phyloP scores from a whole-genome alignment of 169 alveolate species.

The Plasmodium sp. region DNA sequence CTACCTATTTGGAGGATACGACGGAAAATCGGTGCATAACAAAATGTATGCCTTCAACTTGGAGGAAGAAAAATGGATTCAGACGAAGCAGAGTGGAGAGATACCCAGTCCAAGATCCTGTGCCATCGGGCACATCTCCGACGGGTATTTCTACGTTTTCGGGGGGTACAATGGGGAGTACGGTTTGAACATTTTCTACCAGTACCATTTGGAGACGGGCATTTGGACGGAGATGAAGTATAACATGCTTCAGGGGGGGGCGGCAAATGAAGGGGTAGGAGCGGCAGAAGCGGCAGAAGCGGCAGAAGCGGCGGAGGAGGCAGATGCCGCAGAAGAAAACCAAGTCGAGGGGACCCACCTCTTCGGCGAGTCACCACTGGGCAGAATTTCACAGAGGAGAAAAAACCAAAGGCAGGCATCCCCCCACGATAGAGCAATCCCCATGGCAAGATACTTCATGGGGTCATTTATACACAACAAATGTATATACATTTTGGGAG shows the following conservation, averaged over 20 bases:
- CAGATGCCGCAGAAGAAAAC: background rate
- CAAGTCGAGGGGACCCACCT: background rate
- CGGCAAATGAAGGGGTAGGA: too few relatives aligned
- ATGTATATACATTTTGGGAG: conserved; percentile 40
- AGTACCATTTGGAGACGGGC: conserved; percentile 35
- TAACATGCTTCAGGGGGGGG: background rate
- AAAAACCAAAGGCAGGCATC: background rate
- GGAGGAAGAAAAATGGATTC: conserved; percentile 22
- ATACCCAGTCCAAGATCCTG: conserved; percentile 33
- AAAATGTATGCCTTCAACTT: conserved; percentile 24
- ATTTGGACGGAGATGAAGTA: conserved; percentile 41
- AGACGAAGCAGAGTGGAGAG: conserved; percentile 23
- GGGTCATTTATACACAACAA: conserved; percentile 21
- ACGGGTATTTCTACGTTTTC: conserved; percentile 30
- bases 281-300: background rate
- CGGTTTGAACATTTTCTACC: conserved; percentile 9
- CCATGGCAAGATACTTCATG: conserved; percentile 18
- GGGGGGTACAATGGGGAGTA: conserved; percentile 48
- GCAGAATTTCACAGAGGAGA: background rate
- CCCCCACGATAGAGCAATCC: background rate
- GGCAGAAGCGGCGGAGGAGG: background rate
- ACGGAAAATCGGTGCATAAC: conserved; percentile 16
- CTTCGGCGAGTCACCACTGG: background rate
- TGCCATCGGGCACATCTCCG: conserved; percentile 22
- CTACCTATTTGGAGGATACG: conserved; percentile 38